Base-by-base conservation (phyloP, 2,329 filamentous ascomycete genomes). In the Talaromyces sp. region DNA sequence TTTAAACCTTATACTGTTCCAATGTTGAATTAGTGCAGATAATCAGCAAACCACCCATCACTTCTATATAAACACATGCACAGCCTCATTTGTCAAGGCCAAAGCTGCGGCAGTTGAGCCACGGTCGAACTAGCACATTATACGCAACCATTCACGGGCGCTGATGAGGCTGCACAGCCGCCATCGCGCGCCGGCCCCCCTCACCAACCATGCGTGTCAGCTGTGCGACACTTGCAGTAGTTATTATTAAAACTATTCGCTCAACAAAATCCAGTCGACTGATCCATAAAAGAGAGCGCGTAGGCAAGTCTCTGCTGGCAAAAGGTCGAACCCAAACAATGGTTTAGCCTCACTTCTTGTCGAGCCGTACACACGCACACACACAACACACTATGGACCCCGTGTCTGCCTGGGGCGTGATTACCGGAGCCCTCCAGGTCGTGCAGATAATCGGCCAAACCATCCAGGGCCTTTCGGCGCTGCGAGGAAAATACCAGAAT, bases 371-470 rank as follows among this genome's bases (percentile, higher is more conserved):
- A 44, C 28, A 33, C 32, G 13, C n/a, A n/a, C n/a, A n/a, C n/a
- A n/a, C n/a, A n/a, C n/a, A n/a, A n/a, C n/a, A 54, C 32, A 61
- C 28, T 9, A 74, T 75, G 73, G 73, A 76, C 67, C 75, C 74
- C 28, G 49, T 32, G 64, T 70, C 74, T 58, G 68, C 69, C 17
- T 70, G 76, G 59, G 74, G 75, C 13, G 60, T 72, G 42, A 63
- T 75, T 49, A 71, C 68, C 10, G 73, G 73, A 27, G 72, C 69
- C 2, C 62, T 75, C 36, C 73, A 73, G 58, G 71, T 77, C 19
- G 65, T 70, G 25, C 69, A 71, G 60, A 66, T 71, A 32, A 74
- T 77, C 53, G 67, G 67, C 4, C 70, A 71, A 36, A 76, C 72
- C 0, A 66, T 73, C 4, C 64, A 68, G 36, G 71, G 71, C 17